Base-by-base conservation (phyloP, 345 rosid genomes). In the Ailanthus altissimus region DNA sequence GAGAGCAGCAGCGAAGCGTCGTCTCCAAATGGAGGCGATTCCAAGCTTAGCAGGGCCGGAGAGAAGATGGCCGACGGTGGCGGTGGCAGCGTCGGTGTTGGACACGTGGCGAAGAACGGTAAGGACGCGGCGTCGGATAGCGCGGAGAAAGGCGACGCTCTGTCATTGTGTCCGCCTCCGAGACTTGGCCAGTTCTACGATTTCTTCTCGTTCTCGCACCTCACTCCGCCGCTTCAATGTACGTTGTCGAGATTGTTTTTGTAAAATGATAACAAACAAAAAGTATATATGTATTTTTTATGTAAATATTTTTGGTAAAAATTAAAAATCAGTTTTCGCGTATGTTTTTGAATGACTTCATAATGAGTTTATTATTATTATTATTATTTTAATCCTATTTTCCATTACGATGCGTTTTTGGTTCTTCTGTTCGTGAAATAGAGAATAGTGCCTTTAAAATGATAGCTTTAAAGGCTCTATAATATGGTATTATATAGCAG, bases 101-200 rank as follows among this genome's bases (percentile, higher is more conserved):
- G 73, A 28, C 46, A 53, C 9, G 47, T 73, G 70, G 71, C 57
- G 40, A 78, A 77, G 70, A 82, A 32, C 32, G 83, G 61, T 32
- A 75, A 72, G 21, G 85, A 77, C 20, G 77, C 56, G 12, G 77
- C 56, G 9, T 75, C 72, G 67, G 89, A 85, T 3, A 62, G 72
- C 15, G 51, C 80, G 26, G 93, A 86, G 46, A 89, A 85, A 58
- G 77, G 80, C 59, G 93, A 85, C 36, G 75, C 81, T 25, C 86
- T 82, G 69, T 84, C 91, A 61, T 85, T 95, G 87, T 93, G 88
- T 54, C 99, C 97, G 50, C 93, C 97, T 56, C 94, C 88, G 75
- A 89, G 89, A 74, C 97, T 93, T 21, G 91, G 93, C 46, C 93
- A 92, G 72, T 95, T 95, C 78, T 95, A 93, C 80, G 97, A 95